These are phyloP conservation scores for Dryas alaskensis DNA, from an alignment of 306 rosid genomes.

Conservation along the genomic window DNA sequence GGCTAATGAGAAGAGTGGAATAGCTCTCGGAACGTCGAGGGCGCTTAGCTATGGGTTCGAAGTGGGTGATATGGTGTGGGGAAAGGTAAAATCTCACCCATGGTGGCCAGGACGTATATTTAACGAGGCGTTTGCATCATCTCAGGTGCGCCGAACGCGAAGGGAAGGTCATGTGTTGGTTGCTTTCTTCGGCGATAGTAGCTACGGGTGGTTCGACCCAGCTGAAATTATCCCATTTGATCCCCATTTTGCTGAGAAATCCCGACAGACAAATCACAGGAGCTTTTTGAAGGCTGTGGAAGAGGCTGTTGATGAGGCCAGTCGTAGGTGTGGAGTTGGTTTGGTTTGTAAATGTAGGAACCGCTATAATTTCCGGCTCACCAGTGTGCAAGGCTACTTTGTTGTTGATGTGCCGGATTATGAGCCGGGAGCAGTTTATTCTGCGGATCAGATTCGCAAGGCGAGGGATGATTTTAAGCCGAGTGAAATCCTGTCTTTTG, in stretches of 20 bases:
- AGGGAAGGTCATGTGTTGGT: conserved; percentile 83
- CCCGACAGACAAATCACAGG: conserved; percentile 61
- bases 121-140: conserved; percentile 66
- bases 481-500: conserved; percentile 52
- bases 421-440: conserved; percentile 75
- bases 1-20: conserved; percentile 61
- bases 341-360: conserved; percentile 73
- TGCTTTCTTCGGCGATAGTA: conserved; percentile 93
- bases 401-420: conserved; percentile 78
- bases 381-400: conserved; percentile 59
- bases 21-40: conserved; percentile 46
- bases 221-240: conserved; percentile 81
- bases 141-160: conserved; percentile 66
- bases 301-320: conserved; percentile 84
- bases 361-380: conserved; percentile 46
- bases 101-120: conserved; percentile 99
- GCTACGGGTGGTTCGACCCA: conserved; percentile 98
- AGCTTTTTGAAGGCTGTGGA: conserved; percentile 77
- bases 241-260: conserved; percentile 65
- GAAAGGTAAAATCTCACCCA: conserved; percentile 96
- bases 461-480: conserved; percentile 64
- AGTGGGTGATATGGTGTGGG: conserved; percentile 95
- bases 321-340: conserved; percentile 71
- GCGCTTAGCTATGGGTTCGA: conserved; percentile 66
- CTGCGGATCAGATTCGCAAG: conserved; percentile 55